Percentiles rank a stretch among this genome's conserved stretches.
Conservation (phyloP, 1,284 basidiomycete genomes). For the Boletus albobrunnescens region DNA sequence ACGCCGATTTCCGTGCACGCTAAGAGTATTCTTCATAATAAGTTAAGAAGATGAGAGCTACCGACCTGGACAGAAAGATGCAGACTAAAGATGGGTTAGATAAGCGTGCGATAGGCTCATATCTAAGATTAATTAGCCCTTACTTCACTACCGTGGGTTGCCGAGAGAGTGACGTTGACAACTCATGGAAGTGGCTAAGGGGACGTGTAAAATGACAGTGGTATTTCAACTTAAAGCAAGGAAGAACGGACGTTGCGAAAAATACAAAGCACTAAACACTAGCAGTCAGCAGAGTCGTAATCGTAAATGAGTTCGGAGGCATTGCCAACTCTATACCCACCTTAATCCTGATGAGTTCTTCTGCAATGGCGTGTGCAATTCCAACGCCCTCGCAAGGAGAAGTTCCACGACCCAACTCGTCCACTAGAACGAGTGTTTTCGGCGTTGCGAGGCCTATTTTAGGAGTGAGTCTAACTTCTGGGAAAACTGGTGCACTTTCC, state of each 20-base stretch:
- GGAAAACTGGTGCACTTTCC: conserved; percentile 37
- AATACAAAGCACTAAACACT: conserved; percentile 71
- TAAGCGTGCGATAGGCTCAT: conserved; percentile 6
- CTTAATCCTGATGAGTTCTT: conserved; percentile 73
- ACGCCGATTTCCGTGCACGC: conserved; percentile 49
- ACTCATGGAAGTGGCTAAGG: conserved; percentile 66
- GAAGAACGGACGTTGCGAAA: conserved; percentile 74
- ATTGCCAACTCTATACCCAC: conserved; percentile 38
- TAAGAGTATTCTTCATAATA: conserved; percentile 21
- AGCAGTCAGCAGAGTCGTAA: conserved; percentile 2
- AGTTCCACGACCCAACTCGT: conserved; percentile 89
- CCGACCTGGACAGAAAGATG: conserved; percentile 78
- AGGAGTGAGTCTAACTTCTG: neutral
- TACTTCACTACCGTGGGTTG: conserved; percentile 74
- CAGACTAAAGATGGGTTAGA: conserved; percentile 45
- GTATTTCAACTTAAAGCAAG: neutral
- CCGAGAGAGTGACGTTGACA: conserved; percentile 65
- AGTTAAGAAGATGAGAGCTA: neutral
- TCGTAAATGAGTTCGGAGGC: no score
- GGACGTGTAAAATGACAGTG: neutral
- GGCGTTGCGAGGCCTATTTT: conserved; percentile 67
- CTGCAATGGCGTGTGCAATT: conserved; percentile 89
- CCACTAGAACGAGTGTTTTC: conserved; percentile 77
- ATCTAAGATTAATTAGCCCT: conserved; percentile 27
- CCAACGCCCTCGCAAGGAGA: conserved; percentile 84